Evolutionary conservation across 805 yeast genomes (phyloP), one percentile per base, ranked within the genome.

Genomic region (Cyberlindnera samutprakarnensis): DNA sequence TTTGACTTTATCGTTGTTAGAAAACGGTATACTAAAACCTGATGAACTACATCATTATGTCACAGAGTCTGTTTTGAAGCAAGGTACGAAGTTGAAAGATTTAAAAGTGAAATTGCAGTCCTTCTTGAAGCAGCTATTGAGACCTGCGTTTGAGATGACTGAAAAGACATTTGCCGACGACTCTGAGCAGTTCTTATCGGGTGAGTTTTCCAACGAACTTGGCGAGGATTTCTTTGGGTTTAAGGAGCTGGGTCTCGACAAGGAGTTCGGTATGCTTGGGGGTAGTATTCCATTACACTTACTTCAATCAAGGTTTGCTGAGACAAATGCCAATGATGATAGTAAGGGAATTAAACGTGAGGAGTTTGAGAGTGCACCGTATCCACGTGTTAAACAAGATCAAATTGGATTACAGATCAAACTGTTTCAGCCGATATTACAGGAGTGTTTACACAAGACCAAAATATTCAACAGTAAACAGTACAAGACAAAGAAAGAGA

Each of bases 141-240:
- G 96, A 36, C 99, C 99, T 1, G 73, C 76, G 1, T 42, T 71
- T 18, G 86, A 80, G 38, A 60, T 79, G 42, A 77, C 71, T 31
- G 97, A 88, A 49, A 69, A 72, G 33, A 81, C 76, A 42, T 92
- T 92, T 55, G 75, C 64, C 23, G 98, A 94, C 51, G 84, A 86
- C 48, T 81, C 95, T 47, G 96, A 92, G 42, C 95, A 90, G 56
- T 92, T 88, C 53, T 59, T 90, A 43, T 82, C 92, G 19, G 99
- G 99, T 36, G 96, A 88, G 49, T 92, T 92, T 54, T 81, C 96
- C 2, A 80, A 74, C 46, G 96, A 88, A 39, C 62, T 92, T 23
- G 98, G 97, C 6, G 98, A 90, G 47, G 99, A 92, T 59, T 92
- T 88, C 68, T 94, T 94, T 61, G 99, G 99, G 0, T 94, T 92